Conservation (phyloP, 805 yeast species). For the Starmerella cellae region DNA sequence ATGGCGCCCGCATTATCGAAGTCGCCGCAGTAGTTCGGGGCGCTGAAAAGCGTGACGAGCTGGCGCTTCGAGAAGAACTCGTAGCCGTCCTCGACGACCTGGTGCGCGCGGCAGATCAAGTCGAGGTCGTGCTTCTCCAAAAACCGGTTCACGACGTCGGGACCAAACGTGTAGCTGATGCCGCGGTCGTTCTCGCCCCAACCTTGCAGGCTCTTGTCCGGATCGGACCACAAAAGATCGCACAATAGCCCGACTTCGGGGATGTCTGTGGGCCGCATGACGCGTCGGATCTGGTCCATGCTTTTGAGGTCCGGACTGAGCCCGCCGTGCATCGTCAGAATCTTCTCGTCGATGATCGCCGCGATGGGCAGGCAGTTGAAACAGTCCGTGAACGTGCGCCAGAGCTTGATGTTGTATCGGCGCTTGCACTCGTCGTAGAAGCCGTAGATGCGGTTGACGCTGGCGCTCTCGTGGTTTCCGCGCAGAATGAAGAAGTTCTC, state of each 20-base stretch:
- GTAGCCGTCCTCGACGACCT: constrained; percentile 97
- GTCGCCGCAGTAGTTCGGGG: constrained; percentile 98
- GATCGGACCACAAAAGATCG: constrained; percentile 96
- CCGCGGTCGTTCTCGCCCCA: constrained; percentile 99
- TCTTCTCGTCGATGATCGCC: constrained; percentile 94
- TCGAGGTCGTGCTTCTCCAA: constrained; percentile 97
- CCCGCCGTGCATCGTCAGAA: constrained; percentile 98
- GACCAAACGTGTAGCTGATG: constrained; percentile 98
- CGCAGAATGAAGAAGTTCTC: constrained; percentile 92
- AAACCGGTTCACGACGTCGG: constrained; percentile 93
- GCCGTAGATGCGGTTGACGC: constrained; percentile 94
- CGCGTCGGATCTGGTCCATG: constrained; percentile 97
- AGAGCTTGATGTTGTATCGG: constrained; percentile 92
- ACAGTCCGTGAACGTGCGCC: constrained; percentile 98
- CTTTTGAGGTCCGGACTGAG: constrained; percentile 91
- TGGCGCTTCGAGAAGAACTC: constrained; percentile 94
- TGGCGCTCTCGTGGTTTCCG: constrained; percentile 98
- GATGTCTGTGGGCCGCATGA: constrained; percentile 98
- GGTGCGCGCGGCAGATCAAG: constrained; percentile 95
- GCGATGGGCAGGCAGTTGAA: constrained; percentile 98
- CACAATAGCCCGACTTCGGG: constrained; percentile 96
- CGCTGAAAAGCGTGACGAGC: constrained; percentile 85
- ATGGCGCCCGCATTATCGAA: constrained; percentile 98
- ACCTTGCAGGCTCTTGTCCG: constrained; percentile 94
- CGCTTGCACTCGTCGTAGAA: constrained; percentile 95